These are phyloP conservation scores for Adiantum capillusveneris DNA, from an alignment of 75 land plant genomes.

Conservation along the genomic window DNA sequence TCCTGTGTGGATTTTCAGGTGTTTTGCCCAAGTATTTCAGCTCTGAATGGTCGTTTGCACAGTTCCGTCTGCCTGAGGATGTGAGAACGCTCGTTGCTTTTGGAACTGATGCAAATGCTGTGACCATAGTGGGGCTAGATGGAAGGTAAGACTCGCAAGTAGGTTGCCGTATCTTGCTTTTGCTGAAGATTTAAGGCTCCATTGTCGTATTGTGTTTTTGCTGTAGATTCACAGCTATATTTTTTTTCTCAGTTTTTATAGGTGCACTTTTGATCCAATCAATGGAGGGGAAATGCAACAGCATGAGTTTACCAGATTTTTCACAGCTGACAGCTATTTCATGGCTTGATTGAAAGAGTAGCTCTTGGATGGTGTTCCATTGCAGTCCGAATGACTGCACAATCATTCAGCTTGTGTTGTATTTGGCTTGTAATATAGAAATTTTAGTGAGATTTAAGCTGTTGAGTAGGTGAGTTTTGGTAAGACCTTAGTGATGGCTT, in stretches of 20 bases:
- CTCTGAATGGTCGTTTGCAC: conserved; percentile 96
- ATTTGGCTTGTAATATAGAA: too few species aligned
- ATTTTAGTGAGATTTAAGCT: too few species aligned
- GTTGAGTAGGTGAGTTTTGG: too few species aligned
- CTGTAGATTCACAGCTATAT: too few species aligned
- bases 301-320: not conserved
- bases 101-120: conserved; percentile 67
- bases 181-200: too few species aligned
- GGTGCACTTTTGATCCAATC: conserved; percentile 9
- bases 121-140: conserved; percentile 67
- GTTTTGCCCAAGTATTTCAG: conserved; percentile 86
- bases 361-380: too few species aligned
- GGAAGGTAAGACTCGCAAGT: conserved; percentile 72
- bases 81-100: conserved; percentile 67
- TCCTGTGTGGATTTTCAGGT: conserved; percentile 29
- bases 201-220: too few species aligned
- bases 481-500: too few species aligned
- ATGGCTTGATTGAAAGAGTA: not conserved
- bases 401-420: too few species aligned
- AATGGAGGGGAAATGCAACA: conserved; percentile 8
- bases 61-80: conserved; percentile 71
- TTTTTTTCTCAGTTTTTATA: conserved; percentile 6
- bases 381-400: too few species aligned
- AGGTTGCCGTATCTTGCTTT: too few species aligned
- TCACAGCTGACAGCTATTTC: not conserved